Percentiles rank a stretch among this genome's conserved stretches.
Conservation (phyloP, 2,329 filamentous ascomycete genomes). For the Uncinocarpus reesii region DNA sequence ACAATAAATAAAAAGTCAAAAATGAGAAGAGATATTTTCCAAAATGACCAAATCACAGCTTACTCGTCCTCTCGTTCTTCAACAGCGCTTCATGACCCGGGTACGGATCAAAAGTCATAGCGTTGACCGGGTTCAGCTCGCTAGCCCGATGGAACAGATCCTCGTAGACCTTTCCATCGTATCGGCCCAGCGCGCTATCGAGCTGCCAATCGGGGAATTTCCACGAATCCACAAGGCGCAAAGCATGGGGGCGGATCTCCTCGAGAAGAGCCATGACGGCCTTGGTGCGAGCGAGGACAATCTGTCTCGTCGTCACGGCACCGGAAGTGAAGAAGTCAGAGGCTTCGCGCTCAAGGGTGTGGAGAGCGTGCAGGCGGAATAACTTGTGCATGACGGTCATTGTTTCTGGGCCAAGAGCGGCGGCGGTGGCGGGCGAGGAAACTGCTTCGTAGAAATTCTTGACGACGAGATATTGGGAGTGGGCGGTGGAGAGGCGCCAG, state of each 20-base stretch:
- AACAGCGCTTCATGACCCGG: conserved; percentile 53
- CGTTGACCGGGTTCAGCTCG: conserved; percentile 63
- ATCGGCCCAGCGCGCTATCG: conserved; percentile 58
- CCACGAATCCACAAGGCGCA: conserved; percentile 63
- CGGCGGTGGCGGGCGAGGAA: conserved; percentile 43
- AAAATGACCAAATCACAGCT: conserved; percentile 24
- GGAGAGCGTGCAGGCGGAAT: conserved; percentile 55
- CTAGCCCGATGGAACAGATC: conserved; percentile 64
- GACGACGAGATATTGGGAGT: conserved; percentile 66
- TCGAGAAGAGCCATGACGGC: conserved; percentile 59
- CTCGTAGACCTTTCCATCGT: conserved; percentile 66
- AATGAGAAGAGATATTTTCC: conserved; percentile 15
- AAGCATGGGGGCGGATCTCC: conserved; percentile 62
- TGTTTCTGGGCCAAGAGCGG: conserved; percentile 49
- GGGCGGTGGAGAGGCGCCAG: conserved; percentile 63
- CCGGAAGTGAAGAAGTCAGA: conserved; percentile 62
- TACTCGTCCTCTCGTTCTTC: conserved; percentile 42
- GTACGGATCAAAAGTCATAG: conserved; percentile 61
- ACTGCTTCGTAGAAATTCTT: conserved; percentile 69
- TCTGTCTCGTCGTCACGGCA: conserved; percentile 62
- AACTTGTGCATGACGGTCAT: conserved; percentile 52
- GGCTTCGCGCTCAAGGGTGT: conserved; percentile 59
- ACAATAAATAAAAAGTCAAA: conserved; percentile 11
- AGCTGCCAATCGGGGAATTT: conserved; percentile 69
- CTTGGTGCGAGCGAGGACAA: conserved; percentile 56